These are phyloP conservation scores for Fusarium zealandicum DNA, from an alignment of 2,329 filamentous ascomycete species.

Conservation along the genomic window DNA sequence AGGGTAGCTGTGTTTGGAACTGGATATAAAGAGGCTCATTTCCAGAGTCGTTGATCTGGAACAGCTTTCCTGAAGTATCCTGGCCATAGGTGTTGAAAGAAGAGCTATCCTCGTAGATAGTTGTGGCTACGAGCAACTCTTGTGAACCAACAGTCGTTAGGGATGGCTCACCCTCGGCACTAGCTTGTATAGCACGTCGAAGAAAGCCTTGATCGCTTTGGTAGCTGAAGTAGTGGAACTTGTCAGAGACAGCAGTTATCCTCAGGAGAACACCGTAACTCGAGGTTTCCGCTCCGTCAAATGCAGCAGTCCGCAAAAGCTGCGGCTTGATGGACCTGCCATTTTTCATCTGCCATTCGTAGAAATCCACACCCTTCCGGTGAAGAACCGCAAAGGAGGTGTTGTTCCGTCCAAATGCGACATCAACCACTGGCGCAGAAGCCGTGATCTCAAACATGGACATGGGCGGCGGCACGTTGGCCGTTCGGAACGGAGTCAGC, in stretches of 20 bases:
- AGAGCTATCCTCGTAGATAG: conserved; percentile 44
- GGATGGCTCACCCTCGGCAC: conserved; percentile 21
- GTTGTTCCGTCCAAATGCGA: conserved; percentile 73
- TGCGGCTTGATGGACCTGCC: conserved; percentile 56
- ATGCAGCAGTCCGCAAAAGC: conserved; percentile 50
- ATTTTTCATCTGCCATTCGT: conserved; percentile 70
- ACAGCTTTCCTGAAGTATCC: conserved; percentile 55
- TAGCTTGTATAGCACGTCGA: conserved; percentile 35
- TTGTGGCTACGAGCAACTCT: conserved; percentile 41
- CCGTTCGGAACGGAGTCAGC: conserved; percentile 81
- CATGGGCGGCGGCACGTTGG: conserved; percentile 94
- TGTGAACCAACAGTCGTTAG: conserved; percentile 29
- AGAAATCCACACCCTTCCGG: conserved; percentile 69
- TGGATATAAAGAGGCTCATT: conserved; percentile 47
- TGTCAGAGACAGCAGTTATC: conserved; percentile 31
- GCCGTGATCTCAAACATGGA: conserved; percentile 76
- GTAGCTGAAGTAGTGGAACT: conserved; percentile 45
- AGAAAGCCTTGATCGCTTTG: conserved; percentile 37
- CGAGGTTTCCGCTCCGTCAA: conserved; percentile 44
- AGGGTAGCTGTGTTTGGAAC: conserved; percentile 59
- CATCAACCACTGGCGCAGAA: conserved; percentile 71
- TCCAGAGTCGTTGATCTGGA: conserved; percentile 46
- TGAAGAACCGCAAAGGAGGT: conserved; percentile 76
- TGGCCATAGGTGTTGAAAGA: conserved; percentile 52
- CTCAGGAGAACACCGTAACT: conserved; percentile 14